Conservation (phyloP, 1,139 yeast genomes). For the Yamadazyma atmosphaerica region DNA sequence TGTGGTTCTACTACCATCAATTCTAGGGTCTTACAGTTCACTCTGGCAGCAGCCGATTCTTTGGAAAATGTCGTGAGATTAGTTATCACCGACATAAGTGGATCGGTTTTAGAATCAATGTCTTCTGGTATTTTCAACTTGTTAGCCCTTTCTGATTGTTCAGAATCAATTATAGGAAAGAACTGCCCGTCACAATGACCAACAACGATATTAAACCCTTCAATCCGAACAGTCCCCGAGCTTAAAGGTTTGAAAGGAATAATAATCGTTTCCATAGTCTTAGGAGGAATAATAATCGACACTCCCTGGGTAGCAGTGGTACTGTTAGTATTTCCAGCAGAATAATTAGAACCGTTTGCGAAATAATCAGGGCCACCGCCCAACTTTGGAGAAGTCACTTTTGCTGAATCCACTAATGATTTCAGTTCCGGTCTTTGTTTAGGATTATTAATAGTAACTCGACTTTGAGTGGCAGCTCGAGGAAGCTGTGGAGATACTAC, state of each 20-base stretch:
- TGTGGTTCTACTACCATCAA: slow-evolving; percentile 61
- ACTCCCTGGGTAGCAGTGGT: slow-evolving; percentile 1
- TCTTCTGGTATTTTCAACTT: slow-evolving; percentile 5
- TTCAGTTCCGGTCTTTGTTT: slow-evolving; percentile 9
- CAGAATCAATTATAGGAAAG: slow-evolving; percentile 32
- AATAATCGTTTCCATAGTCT: slow-evolving; percentile 30
- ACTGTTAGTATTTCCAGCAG: background rate
- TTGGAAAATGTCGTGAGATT: slow-evolving; percentile 20
- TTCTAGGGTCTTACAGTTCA: slow-evolving; percentile 17
- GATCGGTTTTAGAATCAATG: background rate
- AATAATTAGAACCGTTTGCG: no score
- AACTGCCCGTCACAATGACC: slow-evolving; percentile 31
- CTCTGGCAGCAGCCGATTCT: slow-evolving; percentile 20
- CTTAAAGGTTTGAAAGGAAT: slow-evolving; percentile 37
- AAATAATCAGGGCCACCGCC: no score
- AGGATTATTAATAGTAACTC: slow-evolving; percentile 12
- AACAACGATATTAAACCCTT: slow-evolving; percentile 31
- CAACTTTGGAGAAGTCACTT: slow-evolving; percentile 5
- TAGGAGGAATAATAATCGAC: slow-evolving; percentile 25
- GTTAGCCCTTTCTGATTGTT: slow-evolving; percentile 10
- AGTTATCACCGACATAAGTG: slow-evolving; percentile 19
- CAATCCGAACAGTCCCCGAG: slow-evolving; percentile 31
- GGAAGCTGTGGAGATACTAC: slow-evolving; percentile 5
- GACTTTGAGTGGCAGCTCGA: slow-evolving; percentile 8
- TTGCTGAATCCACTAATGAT: slow-evolving; percentile 1